These are phyloP conservation scores for Bjerkandera adusta DNA, from an alignment of 1,284 basidiomycete genomes.

Conservation along the genomic window DNA sequence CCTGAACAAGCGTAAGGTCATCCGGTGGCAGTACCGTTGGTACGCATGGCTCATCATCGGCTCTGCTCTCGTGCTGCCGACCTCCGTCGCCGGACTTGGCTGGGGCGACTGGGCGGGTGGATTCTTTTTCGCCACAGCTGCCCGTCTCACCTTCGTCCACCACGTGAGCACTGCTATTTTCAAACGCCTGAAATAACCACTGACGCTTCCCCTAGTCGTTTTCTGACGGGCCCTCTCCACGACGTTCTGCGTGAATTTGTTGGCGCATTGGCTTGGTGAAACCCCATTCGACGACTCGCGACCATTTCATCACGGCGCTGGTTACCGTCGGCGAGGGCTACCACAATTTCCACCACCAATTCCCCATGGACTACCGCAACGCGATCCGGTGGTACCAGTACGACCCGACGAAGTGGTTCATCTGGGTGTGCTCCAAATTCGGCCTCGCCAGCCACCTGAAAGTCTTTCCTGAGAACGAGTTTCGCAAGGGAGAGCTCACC, in stretches of 20 bases:
- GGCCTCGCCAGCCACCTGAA: constrained; percentile 78
- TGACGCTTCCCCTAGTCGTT: constrained; percentile 54
- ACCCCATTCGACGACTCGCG: constrained; percentile 84
- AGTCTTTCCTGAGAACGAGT: constrained; percentile 87
- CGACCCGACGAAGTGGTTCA: constrained; percentile 83
- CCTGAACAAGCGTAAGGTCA: constrained; percentile 68
- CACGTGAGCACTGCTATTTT: constrained; percentile 43
- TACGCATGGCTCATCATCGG: constrained; percentile 45
- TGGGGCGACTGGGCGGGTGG: constrained; percentile 88
- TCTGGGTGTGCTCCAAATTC: constrained; percentile 57
- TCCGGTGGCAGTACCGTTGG: constrained; percentile 83
- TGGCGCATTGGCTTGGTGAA: constrained; percentile 86
- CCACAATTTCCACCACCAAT: constrained; percentile 92
- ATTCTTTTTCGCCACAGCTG: constrained; percentile 78
- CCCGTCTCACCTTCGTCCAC: constrained; percentile 67
- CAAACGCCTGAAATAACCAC: constrained; percentile 10
- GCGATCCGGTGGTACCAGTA: constrained; percentile 82
- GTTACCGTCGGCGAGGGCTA: constrained; percentile 91
- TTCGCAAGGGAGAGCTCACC: constrained; percentile 75
- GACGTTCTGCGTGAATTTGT: constrained; percentile 90
- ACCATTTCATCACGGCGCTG: constrained; percentile 84
- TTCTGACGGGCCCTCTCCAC: too few species aligned
- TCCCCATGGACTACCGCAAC: constrained; percentile 94
- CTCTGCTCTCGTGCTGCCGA: constrained; percentile 77
- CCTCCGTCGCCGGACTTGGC: constrained; percentile 67